These are phyloP conservation scores for Pseudotulostoma volvatum DNA, from an alignment of 495 filamentous ascomycete species.

Conservation along the genomic window DNA sequence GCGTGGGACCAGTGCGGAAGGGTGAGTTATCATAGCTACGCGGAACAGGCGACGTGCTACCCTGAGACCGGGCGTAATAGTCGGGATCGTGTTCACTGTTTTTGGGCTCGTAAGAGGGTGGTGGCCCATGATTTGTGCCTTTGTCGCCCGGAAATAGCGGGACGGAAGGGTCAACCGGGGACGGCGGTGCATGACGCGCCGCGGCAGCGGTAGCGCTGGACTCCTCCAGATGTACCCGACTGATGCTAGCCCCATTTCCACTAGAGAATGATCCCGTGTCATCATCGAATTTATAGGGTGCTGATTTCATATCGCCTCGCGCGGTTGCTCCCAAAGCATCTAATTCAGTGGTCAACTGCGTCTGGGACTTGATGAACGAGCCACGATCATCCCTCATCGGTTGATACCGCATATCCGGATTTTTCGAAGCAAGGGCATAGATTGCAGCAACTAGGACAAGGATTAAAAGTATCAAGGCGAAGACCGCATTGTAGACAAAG, in stretches of 20 bases:
- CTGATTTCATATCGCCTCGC: conserved; percentile 62
- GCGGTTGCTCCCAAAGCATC: conserved; percentile 89
- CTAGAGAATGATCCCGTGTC: conserved; percentile 55
- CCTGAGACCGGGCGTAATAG: conserved; percentile 2
- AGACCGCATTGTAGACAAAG: conserved; percentile 80
- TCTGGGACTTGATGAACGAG: conserved; percentile 95
- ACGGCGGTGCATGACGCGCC: conserved; percentile 22
- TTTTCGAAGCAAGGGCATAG: conserved; percentile 77
- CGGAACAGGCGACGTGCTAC: conserved; percentile 17
- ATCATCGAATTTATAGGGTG: conserved; percentile 55
- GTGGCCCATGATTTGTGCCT: conserved; percentile 20
- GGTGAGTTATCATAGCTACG: conserved; percentile 20
- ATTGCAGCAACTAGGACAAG: conserved; percentile 74
- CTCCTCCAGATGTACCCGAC: conserved; percentile 16
- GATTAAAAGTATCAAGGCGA: conserved; percentile 70
- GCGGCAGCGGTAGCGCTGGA: conserved; percentile 3
- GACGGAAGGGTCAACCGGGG: conserved; percentile 47
- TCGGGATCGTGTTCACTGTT: conserved; percentile 9
- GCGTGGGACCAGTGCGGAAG: conserved; percentile 14
- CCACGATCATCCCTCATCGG: conserved; percentile 92
- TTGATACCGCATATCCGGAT: conserved; percentile 91
- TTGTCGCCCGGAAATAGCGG: conserved; percentile 41
- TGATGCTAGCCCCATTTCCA: conserved; percentile 22
- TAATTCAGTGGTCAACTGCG: conserved; percentile 75
- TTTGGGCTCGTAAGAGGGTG: conserved; percentile 19